phyloP scores from a whole-genome alignment of 2,329 filamentous ascomycete genomes.

The Lojkania enalia region DNA sequence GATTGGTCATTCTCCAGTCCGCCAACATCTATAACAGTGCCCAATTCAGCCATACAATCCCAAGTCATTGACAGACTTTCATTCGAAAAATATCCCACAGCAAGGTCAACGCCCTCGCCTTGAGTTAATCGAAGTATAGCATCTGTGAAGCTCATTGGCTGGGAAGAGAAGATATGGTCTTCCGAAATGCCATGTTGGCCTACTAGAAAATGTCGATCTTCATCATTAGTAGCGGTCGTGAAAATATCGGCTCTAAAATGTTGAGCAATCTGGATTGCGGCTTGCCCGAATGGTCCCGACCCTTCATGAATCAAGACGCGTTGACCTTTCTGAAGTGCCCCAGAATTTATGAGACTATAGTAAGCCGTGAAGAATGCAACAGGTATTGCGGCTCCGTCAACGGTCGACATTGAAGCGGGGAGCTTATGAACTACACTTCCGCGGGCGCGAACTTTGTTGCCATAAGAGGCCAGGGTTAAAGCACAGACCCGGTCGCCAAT shows the following conservation, averaged over 20 bases:
- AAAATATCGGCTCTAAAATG: conserved; percentile 17
- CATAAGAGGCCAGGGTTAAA: conserved; percentile 21
- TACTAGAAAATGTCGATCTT: conserved; percentile 13
- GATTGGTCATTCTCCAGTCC: neutral
- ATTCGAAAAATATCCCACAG: conserved; percentile 27
- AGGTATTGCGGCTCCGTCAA: conserved; percentile 9
- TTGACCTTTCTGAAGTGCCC: conserved; percentile 6
- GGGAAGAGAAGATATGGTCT: conserved; percentile 28
- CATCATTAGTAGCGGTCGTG: conserved; percentile 13
- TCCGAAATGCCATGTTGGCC: conserved; percentile 12
- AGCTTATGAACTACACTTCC: conserved; percentile 3
- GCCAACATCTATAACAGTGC: conserved; percentile 6
- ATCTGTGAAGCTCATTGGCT: conserved; percentile 22
- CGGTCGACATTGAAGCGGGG: conserved; percentile 7
- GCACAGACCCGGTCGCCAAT: conserved; percentile 14
- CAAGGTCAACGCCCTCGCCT: conserved; percentile 31
- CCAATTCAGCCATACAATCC: conserved; percentile 45
- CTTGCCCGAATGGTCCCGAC: conserved; percentile 1
- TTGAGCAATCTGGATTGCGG: conserved; percentile 9
- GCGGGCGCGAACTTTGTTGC: conserved; percentile 20
- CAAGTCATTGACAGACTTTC: conserved; percentile 28
- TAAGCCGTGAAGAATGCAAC: conserved; percentile 14
- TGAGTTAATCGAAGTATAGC: conserved; percentile 23
- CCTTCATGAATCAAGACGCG: conserved; percentile 27
- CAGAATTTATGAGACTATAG: conserved; percentile 13